Percentiles rank a stretch among this genome's conserved stretches.
Evolutionary conservation across 768 basidiomycete genomes (phyloP).

Genomic region (Mycena galopus): DNA sequence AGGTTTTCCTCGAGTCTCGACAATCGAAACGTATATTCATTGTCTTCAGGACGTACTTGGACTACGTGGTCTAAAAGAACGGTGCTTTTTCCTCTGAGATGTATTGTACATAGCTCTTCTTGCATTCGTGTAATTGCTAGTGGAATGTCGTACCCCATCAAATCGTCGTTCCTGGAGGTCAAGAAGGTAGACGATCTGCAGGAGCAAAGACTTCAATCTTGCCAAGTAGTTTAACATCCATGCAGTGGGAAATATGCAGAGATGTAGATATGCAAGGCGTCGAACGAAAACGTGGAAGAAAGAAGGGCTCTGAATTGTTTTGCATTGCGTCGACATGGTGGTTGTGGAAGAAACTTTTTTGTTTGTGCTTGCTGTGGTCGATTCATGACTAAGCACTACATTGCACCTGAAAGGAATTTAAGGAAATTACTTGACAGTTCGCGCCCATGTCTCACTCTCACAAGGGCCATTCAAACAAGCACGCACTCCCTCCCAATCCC

Average conservation of each 20-base stretch:
- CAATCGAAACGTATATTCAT: conserved; percentile 10
- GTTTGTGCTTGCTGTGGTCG: conserved; percentile 1
- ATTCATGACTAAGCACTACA: too few relatives aligned
- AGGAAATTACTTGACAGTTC: too few relatives aligned
- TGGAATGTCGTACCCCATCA: conserved; percentile 58
- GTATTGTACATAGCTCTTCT: neutral
- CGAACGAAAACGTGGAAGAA: neutral
- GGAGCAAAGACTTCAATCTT: conserved; percentile 54
- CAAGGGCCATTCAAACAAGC: conserved; percentile 38
- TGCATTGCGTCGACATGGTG: neutral
- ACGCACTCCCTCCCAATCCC: conserved; percentile 65
- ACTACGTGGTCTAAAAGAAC: conserved; percentile 85
- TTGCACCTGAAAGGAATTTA: too few relatives aligned
- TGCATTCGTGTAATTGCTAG: neutral
- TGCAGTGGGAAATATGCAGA: conserved; percentile 60
- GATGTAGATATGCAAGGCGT: conserved; percentile 76
- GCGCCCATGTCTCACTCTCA: too few relatives aligned
- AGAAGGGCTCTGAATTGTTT: neutral
- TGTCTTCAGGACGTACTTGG: conserved; percentile 75
- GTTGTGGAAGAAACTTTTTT: neutral
- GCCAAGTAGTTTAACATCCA: conserved; percentile 81
- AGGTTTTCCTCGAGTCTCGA: conserved; percentile 40
- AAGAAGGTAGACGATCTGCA: conserved; percentile 74
- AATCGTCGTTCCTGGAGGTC: conserved; percentile 58
- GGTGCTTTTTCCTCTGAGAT: conserved; percentile 80